Evolutionary conservation across 1,139 yeast species (phyloP), one percentile per base, ranked within the genome.

Genomic region (Sugiyamaella xylanicola): DNA sequence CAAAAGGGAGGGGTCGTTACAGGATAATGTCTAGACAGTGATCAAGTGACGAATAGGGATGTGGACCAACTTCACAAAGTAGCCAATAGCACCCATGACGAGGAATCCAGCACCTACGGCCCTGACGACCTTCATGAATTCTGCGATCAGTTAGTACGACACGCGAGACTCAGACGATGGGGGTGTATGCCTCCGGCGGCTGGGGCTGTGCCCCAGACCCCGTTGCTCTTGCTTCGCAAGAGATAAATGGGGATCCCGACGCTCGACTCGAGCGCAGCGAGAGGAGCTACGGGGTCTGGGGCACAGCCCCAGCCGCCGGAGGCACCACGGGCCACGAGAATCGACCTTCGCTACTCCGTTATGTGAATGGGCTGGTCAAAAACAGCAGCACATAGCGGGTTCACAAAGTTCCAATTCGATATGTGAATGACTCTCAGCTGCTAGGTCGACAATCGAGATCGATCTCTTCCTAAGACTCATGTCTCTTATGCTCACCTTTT

Each of bases 21-120:
- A 40, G 19, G 19, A 19, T 25, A 19, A 19, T 37, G 17, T 8
- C 79, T 81, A 92, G 65, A 92, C 98, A 55, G 78, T 74, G 77
- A 92, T 91, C 77, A 92, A 84, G 77, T 91, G 95, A 79, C 98
- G 87, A 77, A 92, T 91, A 71, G 99, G 99, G 68, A 92, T 92
- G 76, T 92, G 99, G 68, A 92, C 76, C 71, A 92, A 82, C 78
- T 93, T 93, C 75, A 93, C 95, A 68, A 86, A 88, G 77, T 91
- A 93, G 58, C 99, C 99, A 68, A 93, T 95, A 68, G 90, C 87
- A 68, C 99, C 99, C 93, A 93, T 95, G 83, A 92, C 92, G 66
- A 92, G 77, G 76, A 92, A 93, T 66, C 99, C 99, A 64, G 91
- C 81, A 68, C 98, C 98, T 57, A 93, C 98, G 56, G 98, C 97